phyloP scores from a whole-genome alignment of 306 rosid genomes.

The Quercus parvula region DNA sequence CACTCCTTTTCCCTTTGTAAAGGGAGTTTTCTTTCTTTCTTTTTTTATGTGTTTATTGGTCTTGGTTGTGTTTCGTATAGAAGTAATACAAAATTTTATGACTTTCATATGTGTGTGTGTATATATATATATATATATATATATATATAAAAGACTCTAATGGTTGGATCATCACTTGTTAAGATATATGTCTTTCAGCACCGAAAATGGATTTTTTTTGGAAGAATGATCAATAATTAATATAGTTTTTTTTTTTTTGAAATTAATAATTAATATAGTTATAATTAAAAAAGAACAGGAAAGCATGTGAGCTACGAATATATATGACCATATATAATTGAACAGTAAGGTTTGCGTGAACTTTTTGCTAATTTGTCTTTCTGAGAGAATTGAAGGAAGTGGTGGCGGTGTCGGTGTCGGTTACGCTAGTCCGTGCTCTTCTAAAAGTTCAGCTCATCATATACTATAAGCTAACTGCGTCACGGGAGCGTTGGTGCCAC shows the following conservation, averaged over 20 bases:
- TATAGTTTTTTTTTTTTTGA: too few species aligned
- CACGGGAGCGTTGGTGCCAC: conserved; percentile 33
- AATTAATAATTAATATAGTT: too few species aligned
- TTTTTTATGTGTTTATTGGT: too few species aligned
- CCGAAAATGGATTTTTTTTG: too few species aligned
- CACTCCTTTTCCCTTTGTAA: background rate
- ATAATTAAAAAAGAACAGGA: too few species aligned
- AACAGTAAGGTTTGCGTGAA: background rate
- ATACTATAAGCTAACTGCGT: background rate
- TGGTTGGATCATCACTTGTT: too few species aligned
- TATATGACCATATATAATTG: background rate
- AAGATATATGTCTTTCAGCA: too few species aligned
- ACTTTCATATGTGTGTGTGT: too few species aligned
- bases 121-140: too few species aligned
- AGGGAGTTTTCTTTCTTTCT: too few species aligned
- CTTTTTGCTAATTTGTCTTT: background rate
- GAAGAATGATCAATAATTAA: too few species aligned
- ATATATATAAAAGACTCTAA: too few species aligned
- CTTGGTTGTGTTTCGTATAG: background rate
- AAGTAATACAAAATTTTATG: background rate
- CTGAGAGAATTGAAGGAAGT: background rate
- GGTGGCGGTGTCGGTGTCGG: conserved; percentile 47
- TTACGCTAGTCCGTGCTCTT: background rate
- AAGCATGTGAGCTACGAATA: background rate
- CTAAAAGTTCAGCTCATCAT: conserved; percentile 5